A percentile compares a stretch with the other conserved stretches of the same genome.
Evolutionary conservation across 2,329 filamentous ascomycete species (phyloP).

Genomic region (Colletotrichum lindemuthianum): DNA sequence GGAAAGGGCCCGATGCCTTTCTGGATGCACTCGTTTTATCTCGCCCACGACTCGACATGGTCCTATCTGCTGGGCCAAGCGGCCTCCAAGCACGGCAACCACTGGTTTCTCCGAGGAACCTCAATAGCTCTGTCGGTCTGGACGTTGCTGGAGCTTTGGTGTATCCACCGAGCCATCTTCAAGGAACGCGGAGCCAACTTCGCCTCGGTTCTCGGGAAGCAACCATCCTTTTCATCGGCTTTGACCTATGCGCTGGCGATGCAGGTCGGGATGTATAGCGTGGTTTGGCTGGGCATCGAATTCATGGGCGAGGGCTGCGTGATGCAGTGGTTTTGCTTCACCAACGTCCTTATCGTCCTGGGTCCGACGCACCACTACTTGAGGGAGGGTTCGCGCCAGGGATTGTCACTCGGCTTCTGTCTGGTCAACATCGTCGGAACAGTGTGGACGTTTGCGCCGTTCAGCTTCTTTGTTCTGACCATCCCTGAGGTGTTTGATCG

Average conservation of each 20-base stretch:
- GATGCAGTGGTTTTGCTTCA: constrained; percentile 33
- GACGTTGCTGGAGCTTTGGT: constrained; percentile 31
- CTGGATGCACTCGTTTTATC: constrained; percentile 37
- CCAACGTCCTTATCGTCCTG: constrained; percentile 32
- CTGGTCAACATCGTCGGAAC: constrained; percentile 18
- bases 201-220: background rate
- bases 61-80: constrained; percentile 26
- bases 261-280: constrained; percentile 28
- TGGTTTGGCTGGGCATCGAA: constrained; percentile 21
- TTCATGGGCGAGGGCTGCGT: constrained; percentile 29
- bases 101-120: constrained; percentile 22
- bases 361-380: constrained; percentile 30
- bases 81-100: constrained; percentile 13
- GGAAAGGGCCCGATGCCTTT: constrained; percentile 33
- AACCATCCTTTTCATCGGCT: constrained; percentile 4
- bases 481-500: constrained; percentile 8
- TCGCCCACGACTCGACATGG: constrained; percentile 36
- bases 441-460: constrained; percentile 11
- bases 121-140: constrained; percentile 19
- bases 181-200: constrained; percentile 30
- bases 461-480: constrained; percentile 2
- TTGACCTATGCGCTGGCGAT: constrained; percentile 11
- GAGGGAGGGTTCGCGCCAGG: constrained; percentile 18
- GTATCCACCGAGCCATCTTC: constrained; percentile 22
- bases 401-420: constrained; percentile 30